Evolutionary conservation across 768 basidiomycete species (phyloP).

Genomic region (Tricholoma furcatifolium): DNA sequence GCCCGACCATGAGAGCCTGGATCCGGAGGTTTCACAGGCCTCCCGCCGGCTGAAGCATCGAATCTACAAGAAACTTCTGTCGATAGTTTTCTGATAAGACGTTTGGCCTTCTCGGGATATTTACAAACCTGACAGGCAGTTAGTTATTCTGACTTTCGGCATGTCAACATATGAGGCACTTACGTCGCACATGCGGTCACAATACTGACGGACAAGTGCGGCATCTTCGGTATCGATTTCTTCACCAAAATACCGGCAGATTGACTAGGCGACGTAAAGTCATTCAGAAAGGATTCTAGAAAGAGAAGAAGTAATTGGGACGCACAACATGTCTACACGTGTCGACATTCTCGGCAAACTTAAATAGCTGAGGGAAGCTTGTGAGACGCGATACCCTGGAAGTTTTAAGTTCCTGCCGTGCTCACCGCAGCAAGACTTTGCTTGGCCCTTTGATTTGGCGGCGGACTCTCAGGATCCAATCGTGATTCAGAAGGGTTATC

Average conservation of each 20-base stretch:
- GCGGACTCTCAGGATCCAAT: conserved; percentile 48
- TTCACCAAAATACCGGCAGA: conserved; percentile 85
- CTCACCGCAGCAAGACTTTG: conserved; percentile 65
- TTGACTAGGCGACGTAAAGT: conserved; percentile 40
- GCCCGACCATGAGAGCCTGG: neutral
- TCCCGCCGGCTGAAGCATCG: conserved; percentile 18
- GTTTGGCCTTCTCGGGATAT: conserved; percentile 64
- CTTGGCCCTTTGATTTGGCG: conserved; percentile 65
- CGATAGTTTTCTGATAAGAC: conserved; percentile 49
- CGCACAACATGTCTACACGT: conserved; percentile 74
- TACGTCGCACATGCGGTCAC: conserved; percentile 82
- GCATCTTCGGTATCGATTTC: conserved; percentile 47
- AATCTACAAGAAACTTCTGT: conserved; percentile 25
- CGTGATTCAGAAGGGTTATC: conserved; percentile 45
- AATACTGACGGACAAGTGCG: conserved; percentile 48
- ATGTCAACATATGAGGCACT: conserved; percentile 16
- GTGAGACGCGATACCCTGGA: neutral
- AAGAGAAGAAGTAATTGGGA: conserved; percentile 4
- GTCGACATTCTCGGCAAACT: conserved; percentile 56
- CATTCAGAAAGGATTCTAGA: neutral
- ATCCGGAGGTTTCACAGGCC: neutral
- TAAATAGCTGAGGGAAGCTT: conserved; percentile 26
- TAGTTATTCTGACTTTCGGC: neutral
- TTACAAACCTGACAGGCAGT: conserved; percentile 62
- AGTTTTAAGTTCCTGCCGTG: neutral